Base-by-base conservation (phyloP, 495 filamentous ascomycete genomes). In the Penicillium cinerascens region DNA sequence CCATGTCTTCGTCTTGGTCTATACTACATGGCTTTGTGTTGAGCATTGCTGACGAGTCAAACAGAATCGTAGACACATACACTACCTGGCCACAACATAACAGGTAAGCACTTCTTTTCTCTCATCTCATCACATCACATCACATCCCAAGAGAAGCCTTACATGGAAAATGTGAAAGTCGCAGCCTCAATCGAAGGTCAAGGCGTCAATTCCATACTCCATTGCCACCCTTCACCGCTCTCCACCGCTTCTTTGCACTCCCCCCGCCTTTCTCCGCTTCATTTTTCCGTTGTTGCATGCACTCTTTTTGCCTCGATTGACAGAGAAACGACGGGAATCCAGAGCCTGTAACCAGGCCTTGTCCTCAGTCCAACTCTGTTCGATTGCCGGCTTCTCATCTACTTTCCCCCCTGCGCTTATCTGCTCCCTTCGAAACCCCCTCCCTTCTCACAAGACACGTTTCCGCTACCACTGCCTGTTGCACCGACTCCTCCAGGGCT, bases 221-320 rank as follows among this genome's bases (percentile, higher is more conserved):
- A 55, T 51, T 56, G 60, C 56, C 60, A 56, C 57, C 44, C 15
- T 52, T 64, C 60, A 56, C 56, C 57, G 50, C 52, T 49, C 56
- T 49, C 52, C 57, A 61, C 63, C 65, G 62, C 66, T 60, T 70
- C 65, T 61, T 64, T 27, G 43, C 26, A 51, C 27, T 54, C 6
- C 54, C 55, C 59, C 54, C 63, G 58, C 47, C 65, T 39, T 39
- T 60, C 55, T 58, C 49, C 60, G 23, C 36, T 37, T 23, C 45
- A 13, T 42, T 55, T 53, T 56, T 52, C 52, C 44, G n/a, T n/a
- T n/a, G n/a, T 23, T 51, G 50, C 40, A 39, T 51, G 36, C 47
- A 49, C 3, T 54, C 39, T 8, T 26, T 37, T 22, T 36, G 47
- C 44, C 44, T 37, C 15, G 15, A 50, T 48, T 48, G 42, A 47